Conservation (phyloP, 192 early-diverging fungal species). For the Piromyces sp. region DNA sequence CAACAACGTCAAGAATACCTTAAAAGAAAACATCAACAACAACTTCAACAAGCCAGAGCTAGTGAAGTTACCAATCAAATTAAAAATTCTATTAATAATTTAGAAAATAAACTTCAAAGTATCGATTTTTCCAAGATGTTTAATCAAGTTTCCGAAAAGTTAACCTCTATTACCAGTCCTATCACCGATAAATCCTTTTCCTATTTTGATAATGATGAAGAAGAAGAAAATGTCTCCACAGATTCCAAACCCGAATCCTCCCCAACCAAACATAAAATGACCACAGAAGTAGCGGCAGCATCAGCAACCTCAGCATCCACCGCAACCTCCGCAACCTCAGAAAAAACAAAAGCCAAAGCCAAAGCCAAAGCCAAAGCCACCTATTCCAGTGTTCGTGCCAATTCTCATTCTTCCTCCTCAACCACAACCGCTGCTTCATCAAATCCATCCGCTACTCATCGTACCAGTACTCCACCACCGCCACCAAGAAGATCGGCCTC, state of each 20-base stretch:
- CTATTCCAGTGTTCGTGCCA: too few relatives aligned
- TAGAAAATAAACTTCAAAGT: neutral
- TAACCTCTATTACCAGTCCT: neutral
- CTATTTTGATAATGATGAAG: neutral
- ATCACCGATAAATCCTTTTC: neutral
- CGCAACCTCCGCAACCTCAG: too few relatives aligned
- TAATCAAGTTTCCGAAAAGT: neutral
- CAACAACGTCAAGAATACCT: neutral
- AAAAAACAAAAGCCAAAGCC: too few relatives aligned
- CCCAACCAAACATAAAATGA: too few relatives aligned
- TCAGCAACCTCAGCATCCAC: too few relatives aligned
- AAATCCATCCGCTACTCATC: too few relatives aligned
- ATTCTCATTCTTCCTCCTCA: too few relatives aligned
- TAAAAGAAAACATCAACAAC: neutral
- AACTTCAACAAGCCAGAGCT: neutral
- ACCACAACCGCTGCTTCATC: too few relatives aligned
- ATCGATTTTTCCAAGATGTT: neutral
- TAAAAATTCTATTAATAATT: neutral
- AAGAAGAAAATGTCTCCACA: neutral
- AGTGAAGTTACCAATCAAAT: neutral
- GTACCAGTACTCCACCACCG: too few relatives aligned
- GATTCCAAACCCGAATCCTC: neutral
- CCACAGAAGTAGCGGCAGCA: too few relatives aligned
- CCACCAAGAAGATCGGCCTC: too few relatives aligned
- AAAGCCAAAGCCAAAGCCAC: too few relatives aligned